These are phyloP conservation scores for Dendrobium catenatum DNA, from an alignment of 106 monocot species.

Conservation along the genomic window DNA sequence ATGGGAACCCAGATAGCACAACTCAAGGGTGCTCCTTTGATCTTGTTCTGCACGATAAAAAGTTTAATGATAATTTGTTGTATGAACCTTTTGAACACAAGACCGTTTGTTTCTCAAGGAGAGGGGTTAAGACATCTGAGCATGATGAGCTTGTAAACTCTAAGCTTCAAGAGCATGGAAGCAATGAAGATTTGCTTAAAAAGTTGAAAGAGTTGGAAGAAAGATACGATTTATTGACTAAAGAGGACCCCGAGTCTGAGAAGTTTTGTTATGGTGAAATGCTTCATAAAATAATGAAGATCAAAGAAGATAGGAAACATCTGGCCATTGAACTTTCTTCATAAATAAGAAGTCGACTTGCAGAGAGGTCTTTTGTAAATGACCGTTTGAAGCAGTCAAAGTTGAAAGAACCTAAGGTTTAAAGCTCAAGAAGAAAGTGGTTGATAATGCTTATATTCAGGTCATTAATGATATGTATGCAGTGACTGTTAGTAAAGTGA, in stretches of 20 bases:
- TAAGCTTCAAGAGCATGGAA: constrained; percentile 14
- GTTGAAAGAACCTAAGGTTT: background rate
- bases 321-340: constrained; percentile 59
- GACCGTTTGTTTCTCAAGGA: constrained; percentile 15
- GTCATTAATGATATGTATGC: too few relatives aligned
- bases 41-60: constrained; percentile 7
- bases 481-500: too few relatives aligned
- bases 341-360: constrained; percentile 53
- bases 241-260: constrained; percentile 39
- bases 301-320: constrained; percentile 48
- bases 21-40: constrained; percentile 15
- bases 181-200: constrained; percentile 42
- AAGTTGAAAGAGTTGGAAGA: constrained; percentile 61
- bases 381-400: constrained; percentile 43
- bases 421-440: too few relatives aligned
- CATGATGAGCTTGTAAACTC: constrained; percentile 10
- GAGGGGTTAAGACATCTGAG: constrained; percentile 11
- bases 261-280: constrained; percentile 20
- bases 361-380: constrained; percentile 56
- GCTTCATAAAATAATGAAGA: constrained; percentile 35
- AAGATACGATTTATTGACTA: constrained; percentile 18
- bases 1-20: constrained; percentile 14
- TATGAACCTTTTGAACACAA: constrained; percentile 14
- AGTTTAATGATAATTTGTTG: constrained; percentile 3
- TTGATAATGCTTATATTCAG: too few relatives aligned